phyloP scores from a whole-genome alignment of 345 rosid species.

The Sonneratia caseolaris region DNA sequence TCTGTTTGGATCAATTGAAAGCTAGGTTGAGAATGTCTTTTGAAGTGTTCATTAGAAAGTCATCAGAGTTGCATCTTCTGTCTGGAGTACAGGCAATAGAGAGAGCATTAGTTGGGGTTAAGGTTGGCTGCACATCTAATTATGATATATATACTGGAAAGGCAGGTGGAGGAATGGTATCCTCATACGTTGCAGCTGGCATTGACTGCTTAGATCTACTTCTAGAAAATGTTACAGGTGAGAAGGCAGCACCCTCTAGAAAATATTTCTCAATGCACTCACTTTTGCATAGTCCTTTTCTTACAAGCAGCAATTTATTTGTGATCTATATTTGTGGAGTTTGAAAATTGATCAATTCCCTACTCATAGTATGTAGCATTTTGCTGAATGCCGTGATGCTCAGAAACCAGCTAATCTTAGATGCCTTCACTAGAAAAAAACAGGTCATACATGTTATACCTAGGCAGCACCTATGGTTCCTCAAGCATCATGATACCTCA shows the following conservation, averaged over 20 bases:
- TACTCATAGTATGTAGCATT: neutral
- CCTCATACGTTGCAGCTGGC: slow-evolving; percentile 65
- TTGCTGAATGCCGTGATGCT: neutral
- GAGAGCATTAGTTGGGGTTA: slow-evolving; percentile 74
- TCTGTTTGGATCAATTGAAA: slow-evolving; percentile 54
- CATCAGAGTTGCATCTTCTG: slow-evolving; percentile 53
- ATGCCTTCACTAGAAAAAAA: neutral
- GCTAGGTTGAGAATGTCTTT: slow-evolving; percentile 62
- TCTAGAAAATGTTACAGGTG: slow-evolving; percentile 79
- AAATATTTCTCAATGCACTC: neutral
- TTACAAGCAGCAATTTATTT: neutral
- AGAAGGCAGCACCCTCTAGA: slow-evolving; percentile 3
- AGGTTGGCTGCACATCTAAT: slow-evolving; percentile 31
- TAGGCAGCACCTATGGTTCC: neutral
- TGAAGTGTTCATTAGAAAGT: slow-evolving; percentile 42
- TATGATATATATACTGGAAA: slow-evolving; percentile 46
- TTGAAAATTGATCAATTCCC: neutral
- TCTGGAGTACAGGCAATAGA: slow-evolving; percentile 64
- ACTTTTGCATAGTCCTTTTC: neutral
- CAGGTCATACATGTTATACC: neutral
- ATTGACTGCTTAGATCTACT: slow-evolving; percentile 84
- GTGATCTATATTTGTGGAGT: neutral
- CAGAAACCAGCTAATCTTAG: neutral
- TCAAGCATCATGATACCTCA: neutral
- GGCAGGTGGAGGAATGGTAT: slow-evolving; percentile 53